Evolutionary conservation across 306 rosid species (phyloP).

Genomic region (Sesbania bispinosa): DNA sequence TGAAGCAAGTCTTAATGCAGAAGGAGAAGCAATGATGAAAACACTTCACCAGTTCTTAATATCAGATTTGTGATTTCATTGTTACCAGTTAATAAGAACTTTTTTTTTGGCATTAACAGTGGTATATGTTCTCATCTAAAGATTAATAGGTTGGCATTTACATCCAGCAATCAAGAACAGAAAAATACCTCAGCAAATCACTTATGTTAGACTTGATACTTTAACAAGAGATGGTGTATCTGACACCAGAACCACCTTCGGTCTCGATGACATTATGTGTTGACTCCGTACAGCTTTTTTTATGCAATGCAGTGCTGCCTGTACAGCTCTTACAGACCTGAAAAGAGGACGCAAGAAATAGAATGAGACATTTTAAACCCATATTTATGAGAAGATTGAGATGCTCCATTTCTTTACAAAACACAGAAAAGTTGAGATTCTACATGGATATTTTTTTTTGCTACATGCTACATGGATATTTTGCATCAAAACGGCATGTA

Average conservation of each 20-base stretch:
- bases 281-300: conserved; percentile 49
- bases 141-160: neutral
- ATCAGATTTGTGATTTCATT: neutral
- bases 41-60: neutral
- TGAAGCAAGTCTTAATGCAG: neutral
- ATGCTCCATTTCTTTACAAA: neutral
- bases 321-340: conserved; percentile 77
- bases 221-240: conserved; percentile 76
- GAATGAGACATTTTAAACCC: conserved; percentile 21
- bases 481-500: neutral
- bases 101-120: neutral
- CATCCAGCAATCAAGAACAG: neutral
- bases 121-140: neutral
- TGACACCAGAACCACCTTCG: conserved; percentile 78
- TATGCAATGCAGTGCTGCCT: conserved; percentile 71
- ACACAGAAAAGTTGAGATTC: neutral
- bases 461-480: neutral
- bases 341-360: conserved; percentile 31
- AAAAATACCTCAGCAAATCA: conserved; percentile 76
- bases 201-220: conserved; percentile 51
- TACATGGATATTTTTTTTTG: neutral
- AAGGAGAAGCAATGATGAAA: neutral
- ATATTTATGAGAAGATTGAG: neutral
- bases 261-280: conserved; percentile 42
- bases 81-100: neutral